phyloP scores from a whole-genome alignment of 1,284 basidiomycete genomes.

The Irpex rosettiformis region DNA sequence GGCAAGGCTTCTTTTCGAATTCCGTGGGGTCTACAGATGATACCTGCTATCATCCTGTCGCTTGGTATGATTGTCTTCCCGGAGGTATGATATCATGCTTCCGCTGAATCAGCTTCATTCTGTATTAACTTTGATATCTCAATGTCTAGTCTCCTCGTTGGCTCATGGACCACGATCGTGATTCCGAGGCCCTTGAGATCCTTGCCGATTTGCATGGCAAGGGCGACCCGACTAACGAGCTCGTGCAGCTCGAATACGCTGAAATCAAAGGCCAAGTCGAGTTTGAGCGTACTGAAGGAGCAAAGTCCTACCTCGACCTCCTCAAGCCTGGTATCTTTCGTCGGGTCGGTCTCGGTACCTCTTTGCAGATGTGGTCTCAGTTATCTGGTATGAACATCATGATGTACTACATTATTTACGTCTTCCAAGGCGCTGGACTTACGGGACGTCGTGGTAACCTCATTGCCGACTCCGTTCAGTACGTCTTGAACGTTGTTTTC shows the following conservation, averaged over 20 bases:
- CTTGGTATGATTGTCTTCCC: slow-evolving; percentile 69
- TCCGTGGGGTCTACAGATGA: slow-evolving; percentile 77
- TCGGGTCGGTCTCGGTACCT: slow-evolving; percentile 39
- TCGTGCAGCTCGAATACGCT: slow-evolving; percentile 75
- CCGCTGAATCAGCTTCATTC: neutral
- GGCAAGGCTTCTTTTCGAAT: slow-evolving; percentile 73
- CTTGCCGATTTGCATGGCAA: slow-evolving; percentile 78
- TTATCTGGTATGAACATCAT: slow-evolving; percentile 52
- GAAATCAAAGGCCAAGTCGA: slow-evolving; percentile 76
- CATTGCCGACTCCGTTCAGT: slow-evolving; percentile 77
- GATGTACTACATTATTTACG: slow-evolving; percentile 81
- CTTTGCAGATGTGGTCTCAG: slow-evolving; percentile 47
- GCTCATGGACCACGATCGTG: slow-evolving; percentile 61
- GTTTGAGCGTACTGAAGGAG: slow-evolving; percentile 68
- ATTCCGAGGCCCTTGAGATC: slow-evolving; percentile 68
- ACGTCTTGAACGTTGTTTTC: slow-evolving; percentile 70
- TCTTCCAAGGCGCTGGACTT: slow-evolving; percentile 74
- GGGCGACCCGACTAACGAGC: slow-evolving; percentile 58
- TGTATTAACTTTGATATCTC: neutral
- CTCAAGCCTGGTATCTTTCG: slow-evolving; percentile 44
- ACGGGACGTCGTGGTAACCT: slow-evolving; percentile 67
- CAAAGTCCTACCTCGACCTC: slow-evolving; percentile 70
- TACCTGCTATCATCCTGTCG: slow-evolving; percentile 67
- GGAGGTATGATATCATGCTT: slow-evolving; percentile 34
- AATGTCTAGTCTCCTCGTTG: slow-evolving; percentile 46